These are phyloP conservation scores for Boletus huronensis DNA, from an alignment of 768 basidiomycete species.

Conservation along the genomic window DNA sequence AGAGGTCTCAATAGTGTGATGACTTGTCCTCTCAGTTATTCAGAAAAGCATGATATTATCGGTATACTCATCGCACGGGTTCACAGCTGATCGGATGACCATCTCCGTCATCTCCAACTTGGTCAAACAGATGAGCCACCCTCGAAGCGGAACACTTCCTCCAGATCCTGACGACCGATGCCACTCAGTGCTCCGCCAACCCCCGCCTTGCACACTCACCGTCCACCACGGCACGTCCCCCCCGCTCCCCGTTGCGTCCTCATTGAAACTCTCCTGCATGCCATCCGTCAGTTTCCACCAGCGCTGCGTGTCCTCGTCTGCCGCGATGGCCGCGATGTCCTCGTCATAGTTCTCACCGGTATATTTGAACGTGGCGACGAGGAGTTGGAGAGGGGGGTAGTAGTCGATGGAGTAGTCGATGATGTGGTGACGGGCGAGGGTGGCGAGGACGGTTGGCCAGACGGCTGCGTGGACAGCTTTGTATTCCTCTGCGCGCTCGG, in stretches of 20 bases:
- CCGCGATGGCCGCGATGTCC: conserved; percentile 64
- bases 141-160: conserved; percentile 74
- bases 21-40: too few species aligned
- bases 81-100: neutral
- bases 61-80: neutral
- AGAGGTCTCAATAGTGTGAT: too few species aligned
- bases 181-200: neutral
- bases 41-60: neutral
- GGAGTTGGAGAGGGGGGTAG: conserved; percentile 55
- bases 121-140: conserved; percentile 26
- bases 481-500: conserved; percentile 49
- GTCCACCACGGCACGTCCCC: conserved; percentile 69
- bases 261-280: conserved; percentile 77
- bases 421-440: conserved; percentile 60
- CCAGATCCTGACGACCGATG: conserved; percentile 38
- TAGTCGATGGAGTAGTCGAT: conserved; percentile 76
- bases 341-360: conserved; percentile 57
- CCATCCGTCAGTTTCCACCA: conserved; percentile 78
- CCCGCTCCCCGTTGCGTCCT: conserved; percentile 67
- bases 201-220: conserved; percentile 32
- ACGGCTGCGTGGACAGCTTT: conserved; percentile 56
- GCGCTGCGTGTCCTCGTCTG: conserved; percentile 63
- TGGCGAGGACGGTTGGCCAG: conserved; percentile 67
- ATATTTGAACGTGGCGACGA: conserved; percentile 82
- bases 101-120: too few species aligned